Evolutionary conservation across 352 stramenopile species (phyloP).

Genomic region (Phytophthora uliginosa): DNA sequence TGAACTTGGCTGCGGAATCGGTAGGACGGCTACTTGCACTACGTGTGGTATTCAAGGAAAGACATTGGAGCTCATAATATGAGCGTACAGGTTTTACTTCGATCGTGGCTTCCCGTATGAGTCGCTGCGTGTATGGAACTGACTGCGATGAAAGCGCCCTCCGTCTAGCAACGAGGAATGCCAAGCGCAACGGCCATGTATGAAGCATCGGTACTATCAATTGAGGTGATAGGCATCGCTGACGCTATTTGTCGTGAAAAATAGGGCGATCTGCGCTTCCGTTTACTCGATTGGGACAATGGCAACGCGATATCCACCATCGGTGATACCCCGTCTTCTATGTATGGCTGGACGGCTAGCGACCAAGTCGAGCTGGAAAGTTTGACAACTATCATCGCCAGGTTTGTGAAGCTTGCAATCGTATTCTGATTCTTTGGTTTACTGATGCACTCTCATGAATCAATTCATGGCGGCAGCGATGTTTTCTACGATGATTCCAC

Average conservation of each 20-base stretch:
- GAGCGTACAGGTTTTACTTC: constrained; percentile 50
- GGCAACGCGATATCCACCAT: not conserved
- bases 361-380: constrained; percentile 29
- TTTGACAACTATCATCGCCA: constrained; percentile 41
- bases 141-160: constrained; percentile 54
- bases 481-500: constrained; percentile 76
- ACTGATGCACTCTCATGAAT: not conserved
- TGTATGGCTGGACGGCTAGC: constrained; percentile 36
- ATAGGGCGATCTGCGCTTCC: constrained; percentile 34
- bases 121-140: constrained; percentile 56
- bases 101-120: constrained; percentile 46
- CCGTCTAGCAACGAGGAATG: constrained; percentile 47
- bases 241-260: constrained; percentile 2
- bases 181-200: constrained; percentile 40
- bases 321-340: not conserved
- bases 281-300: constrained; percentile 26
- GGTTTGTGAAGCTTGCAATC: constrained; percentile 28
- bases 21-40: constrained; percentile 18
- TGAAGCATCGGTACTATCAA: not conserved
- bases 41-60: not conserved
- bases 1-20: constrained; percentile 68
- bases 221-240: not conserved
- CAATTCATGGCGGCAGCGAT: constrained; percentile 43
- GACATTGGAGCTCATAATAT: not conserved
- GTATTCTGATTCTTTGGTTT: not conserved